These are phyloP conservation scores for Fusarium acutatum DNA, from an alignment of 2,329 filamentous ascomycete species.

Conservation along the genomic window DNA sequence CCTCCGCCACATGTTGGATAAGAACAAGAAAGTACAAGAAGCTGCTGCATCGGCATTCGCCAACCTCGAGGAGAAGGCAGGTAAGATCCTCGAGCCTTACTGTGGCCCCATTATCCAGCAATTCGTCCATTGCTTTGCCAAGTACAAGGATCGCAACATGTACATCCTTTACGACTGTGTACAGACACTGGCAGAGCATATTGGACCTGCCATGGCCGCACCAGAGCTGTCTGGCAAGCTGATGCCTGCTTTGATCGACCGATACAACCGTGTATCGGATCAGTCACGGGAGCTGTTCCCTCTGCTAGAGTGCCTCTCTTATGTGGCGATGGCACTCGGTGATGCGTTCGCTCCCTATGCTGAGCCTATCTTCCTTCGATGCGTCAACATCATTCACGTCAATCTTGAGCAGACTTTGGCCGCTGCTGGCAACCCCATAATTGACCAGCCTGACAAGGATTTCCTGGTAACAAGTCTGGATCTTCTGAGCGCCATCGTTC, in stretches of 20 bases:
- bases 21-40: constrained; percentile 97
- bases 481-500: constrained; percentile 90
- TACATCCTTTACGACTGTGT: constrained; percentile 99
- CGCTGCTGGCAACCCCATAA: constrained; percentile 70
- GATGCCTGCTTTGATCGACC: constrained; percentile 90
- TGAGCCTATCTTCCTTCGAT: constrained; percentile 84
- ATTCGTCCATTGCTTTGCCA: constrained; percentile 89
- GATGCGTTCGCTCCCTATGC: constrained; percentile 86
- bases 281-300: constrained; percentile 94
- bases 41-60: constrained; percentile 96
- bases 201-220: constrained; percentile 82
- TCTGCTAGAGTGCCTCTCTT: constrained; percentile 94
- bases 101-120: constrained; percentile 90
- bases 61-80: constrained; percentile 93
- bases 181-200: constrained; percentile 92
- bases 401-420: constrained; percentile 85
- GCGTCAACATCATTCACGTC: constrained; percentile 88
- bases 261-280: constrained; percentile 88
- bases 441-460: constrained; percentile 92
- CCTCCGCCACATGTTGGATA: constrained; percentile 91
- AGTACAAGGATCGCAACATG: constrained; percentile 99
- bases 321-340: constrained; percentile 87
- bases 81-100: constrained; percentile 82
- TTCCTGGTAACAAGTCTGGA: constrained; percentile 96
- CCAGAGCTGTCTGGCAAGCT: constrained; percentile 83